Evolutionary conservation across 2,329 filamentous ascomycete species (phyloP).

Genomic region (Pleomassaria siparia): DNA sequence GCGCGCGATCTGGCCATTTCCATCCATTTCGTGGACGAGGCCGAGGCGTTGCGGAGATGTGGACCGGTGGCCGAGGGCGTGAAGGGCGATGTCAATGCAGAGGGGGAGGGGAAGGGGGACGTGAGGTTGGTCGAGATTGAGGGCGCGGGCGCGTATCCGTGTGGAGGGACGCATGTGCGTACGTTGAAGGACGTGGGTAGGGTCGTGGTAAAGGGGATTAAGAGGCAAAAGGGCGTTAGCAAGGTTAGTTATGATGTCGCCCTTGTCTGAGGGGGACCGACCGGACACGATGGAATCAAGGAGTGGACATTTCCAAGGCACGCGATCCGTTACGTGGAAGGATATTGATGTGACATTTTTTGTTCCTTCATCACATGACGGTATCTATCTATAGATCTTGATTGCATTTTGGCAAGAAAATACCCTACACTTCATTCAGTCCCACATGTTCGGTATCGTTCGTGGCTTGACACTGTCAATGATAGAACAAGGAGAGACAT

Average conservation of each 20-base stretch:
- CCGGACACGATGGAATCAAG: background rate
- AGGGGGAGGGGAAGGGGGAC: constrained; percentile 18
- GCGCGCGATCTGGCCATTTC: constrained; percentile 41
- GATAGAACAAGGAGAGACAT: too few species aligned
- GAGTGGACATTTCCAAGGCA: too few species aligned
- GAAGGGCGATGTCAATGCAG: constrained; percentile 40
- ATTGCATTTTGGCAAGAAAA: too few species aligned
- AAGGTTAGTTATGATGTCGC: constrained; percentile 54
- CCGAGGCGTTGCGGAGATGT: constrained; percentile 54
- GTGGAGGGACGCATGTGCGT: constrained; percentile 73
- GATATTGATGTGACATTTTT: too few species aligned
- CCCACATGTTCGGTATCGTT: too few species aligned
- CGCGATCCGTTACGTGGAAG: too few species aligned
- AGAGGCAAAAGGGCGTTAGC: constrained; percentile 63
- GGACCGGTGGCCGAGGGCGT: constrained; percentile 52
- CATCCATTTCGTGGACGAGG: constrained; percentile 68
- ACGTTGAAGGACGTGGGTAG: constrained; percentile 61
- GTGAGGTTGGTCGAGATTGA: constrained; percentile 69
- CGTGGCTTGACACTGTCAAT: too few species aligned
- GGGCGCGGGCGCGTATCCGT: constrained; percentile 70
- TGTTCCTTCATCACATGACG: too few species aligned
- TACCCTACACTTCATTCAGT: too few species aligned
- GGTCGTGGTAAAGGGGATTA: constrained; percentile 68
- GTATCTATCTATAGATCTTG: too few species aligned
- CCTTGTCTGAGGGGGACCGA: constrained; percentile 14